Evolutionary conservation across 2,329 filamentous ascomycete species (phyloP).

Genomic region (Fusarium bactridioides): DNA sequence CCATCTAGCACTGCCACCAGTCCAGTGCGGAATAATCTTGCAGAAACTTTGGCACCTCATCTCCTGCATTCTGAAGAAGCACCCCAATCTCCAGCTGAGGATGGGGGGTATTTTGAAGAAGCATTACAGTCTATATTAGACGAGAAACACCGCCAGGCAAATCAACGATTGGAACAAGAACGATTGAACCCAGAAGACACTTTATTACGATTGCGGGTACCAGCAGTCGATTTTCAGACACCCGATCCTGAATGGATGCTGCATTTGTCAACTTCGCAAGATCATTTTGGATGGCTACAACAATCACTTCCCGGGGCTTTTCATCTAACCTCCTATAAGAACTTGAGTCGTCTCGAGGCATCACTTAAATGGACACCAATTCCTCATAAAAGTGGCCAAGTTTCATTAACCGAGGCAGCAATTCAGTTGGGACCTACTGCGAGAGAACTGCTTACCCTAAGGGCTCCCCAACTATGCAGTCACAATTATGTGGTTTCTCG

Average conservation of each 20-base stretch:
- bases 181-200: conserved; percentile 37
- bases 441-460: conserved; percentile 22
- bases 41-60: background rate
- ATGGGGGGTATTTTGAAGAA: conserved; percentile 34
- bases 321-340: background rate
- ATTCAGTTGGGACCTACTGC: background rate
- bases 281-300: conserved; percentile 41
- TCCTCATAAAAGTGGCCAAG: conserved; percentile 3
- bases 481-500: conserved; percentile 13
- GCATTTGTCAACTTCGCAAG: conserved; percentile 19
- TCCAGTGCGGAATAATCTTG: background rate
- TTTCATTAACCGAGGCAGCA: conserved; percentile 21
- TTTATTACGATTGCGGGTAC: conserved; percentile 41
- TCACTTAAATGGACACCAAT: conserved; percentile 40
- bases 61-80: background rate
- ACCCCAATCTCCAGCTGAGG: background rate
- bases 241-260: conserved; percentile 36
- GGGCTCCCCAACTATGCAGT: conserved; percentile 21
- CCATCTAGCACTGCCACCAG: conserved; percentile 18
- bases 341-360: conserved; percentile 14
- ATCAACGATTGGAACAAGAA: conserved; percentile 41
- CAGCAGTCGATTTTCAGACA: conserved; percentile 40
- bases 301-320: background rate
- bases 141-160: conserved; percentile 5
- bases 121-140: conserved; percentile 36